Conservation (phyloP, 495 filamentous ascomycete genomes). For the Hypoxylon crocopeplum region DNA sequence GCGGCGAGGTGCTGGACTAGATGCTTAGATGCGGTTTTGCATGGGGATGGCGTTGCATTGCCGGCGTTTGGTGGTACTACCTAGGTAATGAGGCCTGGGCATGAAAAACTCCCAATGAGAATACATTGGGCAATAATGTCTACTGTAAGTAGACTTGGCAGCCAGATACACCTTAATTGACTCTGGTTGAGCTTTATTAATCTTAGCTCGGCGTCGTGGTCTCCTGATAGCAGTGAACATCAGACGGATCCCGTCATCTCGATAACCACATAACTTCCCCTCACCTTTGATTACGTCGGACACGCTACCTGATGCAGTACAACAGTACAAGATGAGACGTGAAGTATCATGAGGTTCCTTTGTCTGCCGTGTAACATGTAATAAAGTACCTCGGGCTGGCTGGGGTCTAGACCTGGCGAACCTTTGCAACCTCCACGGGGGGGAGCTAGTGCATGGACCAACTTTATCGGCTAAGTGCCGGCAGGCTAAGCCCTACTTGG, state of each 20-base stretch:
- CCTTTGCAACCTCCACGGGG: slow-evolving; percentile 3
- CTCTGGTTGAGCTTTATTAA: not conserved
- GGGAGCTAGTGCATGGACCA: slow-evolving; percentile 18
- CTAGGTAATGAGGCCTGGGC: not conserved
- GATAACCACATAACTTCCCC: not conserved
- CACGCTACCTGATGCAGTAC: not conserved
- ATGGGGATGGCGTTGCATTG: slow-evolving; percentile 34
- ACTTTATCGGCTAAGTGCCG: slow-evolving; percentile 24
- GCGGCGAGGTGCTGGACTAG: slow-evolving; percentile 57
- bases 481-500: slow-evolving; percentile 19
- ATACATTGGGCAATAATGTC: slow-evolving; percentile 9
- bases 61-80: slow-evolving; percentile 15
- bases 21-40: slow-evolving; percentile 7
- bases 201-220: not conserved
- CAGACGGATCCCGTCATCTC: not conserved
- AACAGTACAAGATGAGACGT: not conserved
- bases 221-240: not conserved
- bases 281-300: not conserved
- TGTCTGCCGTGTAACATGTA: not conserved
- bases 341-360: not conserved
- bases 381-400: not conserved
- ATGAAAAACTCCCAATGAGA: not conserved
- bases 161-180: not conserved
- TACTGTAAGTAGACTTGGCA: not conserved
- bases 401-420: slow-evolving; percentile 10